A percentile compares a stretch with the other conserved stretches of the same genome.
phyloP scores from a whole-genome alignment of 805 yeast species.

The Pichia nakasei region DNA sequence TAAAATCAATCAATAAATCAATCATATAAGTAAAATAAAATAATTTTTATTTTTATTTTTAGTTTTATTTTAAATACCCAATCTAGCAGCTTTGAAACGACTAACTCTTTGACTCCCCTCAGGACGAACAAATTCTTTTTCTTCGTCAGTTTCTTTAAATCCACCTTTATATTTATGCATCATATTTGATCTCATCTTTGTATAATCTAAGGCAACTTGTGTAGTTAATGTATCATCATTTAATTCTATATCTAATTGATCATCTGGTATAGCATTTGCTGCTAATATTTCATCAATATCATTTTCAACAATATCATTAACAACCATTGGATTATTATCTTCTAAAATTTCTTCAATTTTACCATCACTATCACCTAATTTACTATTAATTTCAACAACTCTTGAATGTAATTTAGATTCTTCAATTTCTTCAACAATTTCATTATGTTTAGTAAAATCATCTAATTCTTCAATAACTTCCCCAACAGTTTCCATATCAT shows the following conservation, averaged over 20 bases:
- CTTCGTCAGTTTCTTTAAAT: conserved; percentile 36
- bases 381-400: conserved; percentile 10
- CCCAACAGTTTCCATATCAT: conserved; percentile 47
- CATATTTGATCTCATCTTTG: conserved; percentile 44
- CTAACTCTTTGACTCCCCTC: conserved; percentile 52
- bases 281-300: conserved; percentile 24
- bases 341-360: conserved; percentile 30
- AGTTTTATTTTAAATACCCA: conserved; percentile 13
- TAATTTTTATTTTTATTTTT: background rate
- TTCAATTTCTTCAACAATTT: conserved; percentile 32
- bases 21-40: background rate
- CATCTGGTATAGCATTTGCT: conserved; percentile 16
- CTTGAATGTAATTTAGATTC: conserved; percentile 10
- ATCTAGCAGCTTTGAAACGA: conserved; percentile 54
- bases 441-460: conserved; percentile 47
- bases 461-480: conserved; percentile 43
- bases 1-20: background rate
- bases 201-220: conserved; percentile 48
- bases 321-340: conserved; percentile 31
- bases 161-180: conserved; percentile 38
- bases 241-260: conserved; percentile 22
- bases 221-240: conserved; percentile 32
- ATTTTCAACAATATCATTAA: conserved; percentile 37
- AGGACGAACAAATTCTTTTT: conserved; percentile 55
- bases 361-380: conserved; percentile 16